A percentile compares a stretch with the other conserved stretches of the same genome.
Conservation (phyloP, 306 rosid genomes). For the Sindora glabra region DNA sequence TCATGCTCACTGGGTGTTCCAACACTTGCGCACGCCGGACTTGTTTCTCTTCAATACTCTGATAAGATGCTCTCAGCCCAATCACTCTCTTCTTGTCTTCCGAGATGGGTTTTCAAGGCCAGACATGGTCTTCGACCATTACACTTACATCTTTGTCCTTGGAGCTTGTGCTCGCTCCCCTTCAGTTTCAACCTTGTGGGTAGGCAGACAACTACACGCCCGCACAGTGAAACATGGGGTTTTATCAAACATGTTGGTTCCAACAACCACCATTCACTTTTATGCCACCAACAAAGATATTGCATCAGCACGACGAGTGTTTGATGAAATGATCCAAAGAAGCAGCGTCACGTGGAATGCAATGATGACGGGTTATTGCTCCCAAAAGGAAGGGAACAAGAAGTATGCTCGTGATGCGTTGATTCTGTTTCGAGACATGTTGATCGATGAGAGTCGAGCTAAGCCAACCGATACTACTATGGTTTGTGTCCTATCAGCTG, state of each 20-base stretch:
- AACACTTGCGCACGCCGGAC: slow-evolving; percentile 22
- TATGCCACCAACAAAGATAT: slow-evolving; percentile 54
- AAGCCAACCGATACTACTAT: slow-evolving; percentile 61
- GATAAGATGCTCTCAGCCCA: slow-evolving; percentile 51
- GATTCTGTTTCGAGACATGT: slow-evolving; percentile 49
- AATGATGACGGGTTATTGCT: slow-evolving; percentile 62
- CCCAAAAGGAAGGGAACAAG: slow-evolving; percentile 26
- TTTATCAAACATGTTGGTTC: slow-evolving; percentile 39
- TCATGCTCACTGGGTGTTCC: slow-evolving; percentile 43
- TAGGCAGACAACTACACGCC: slow-evolving; percentile 52
- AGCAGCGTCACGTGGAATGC: slow-evolving; percentile 65
- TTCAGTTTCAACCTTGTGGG: slow-evolving; percentile 35
- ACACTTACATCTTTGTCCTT: slow-evolving; percentile 49
- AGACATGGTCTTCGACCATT: slow-evolving; percentile 37
- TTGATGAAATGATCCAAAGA: slow-evolving; percentile 61
- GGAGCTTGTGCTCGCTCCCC: slow-evolving; percentile 76
- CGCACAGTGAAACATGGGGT: slow-evolving; percentile 38
- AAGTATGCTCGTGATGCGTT: slow-evolving; percentile 33
- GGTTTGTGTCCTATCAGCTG: slow-evolving; percentile 57
- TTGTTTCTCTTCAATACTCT: slow-evolving; percentile 60
- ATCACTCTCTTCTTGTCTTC: slow-evolving; percentile 37
- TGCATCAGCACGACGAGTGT: slow-evolving; percentile 47
- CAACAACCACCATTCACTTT: slow-evolving; percentile 49
- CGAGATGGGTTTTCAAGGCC: slow-evolving; percentile 34
- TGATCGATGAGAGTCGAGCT: slow-evolving; percentile 38